These are phyloP conservation scores for Paecilomyces variotii DNA, from an alignment of 2,329 filamentous ascomycete species.

Conservation along the genomic window DNA sequence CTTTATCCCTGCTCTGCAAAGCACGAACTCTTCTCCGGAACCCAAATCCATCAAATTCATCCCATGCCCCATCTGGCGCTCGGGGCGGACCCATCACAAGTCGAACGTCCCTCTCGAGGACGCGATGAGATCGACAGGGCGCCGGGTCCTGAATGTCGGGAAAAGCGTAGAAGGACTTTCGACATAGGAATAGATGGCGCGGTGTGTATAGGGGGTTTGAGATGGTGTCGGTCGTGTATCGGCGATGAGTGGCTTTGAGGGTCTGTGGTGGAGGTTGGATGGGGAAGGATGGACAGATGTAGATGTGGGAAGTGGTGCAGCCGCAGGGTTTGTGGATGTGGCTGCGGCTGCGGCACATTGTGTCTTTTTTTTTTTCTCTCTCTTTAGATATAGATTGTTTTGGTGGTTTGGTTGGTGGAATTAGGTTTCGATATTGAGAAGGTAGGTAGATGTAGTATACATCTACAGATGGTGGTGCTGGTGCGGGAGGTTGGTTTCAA, in stretches of 20 bases:
- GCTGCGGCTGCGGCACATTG: conserved; percentile 10
- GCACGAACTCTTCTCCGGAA: not conserved
- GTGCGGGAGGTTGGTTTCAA: too few relatives aligned
- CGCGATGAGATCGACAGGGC: not conserved
- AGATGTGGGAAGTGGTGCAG: conserved; percentile 9
- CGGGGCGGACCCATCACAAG: not conserved
- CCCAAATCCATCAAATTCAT: not conserved
- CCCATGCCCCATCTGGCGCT: not conserved
- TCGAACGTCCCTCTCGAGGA: not conserved
- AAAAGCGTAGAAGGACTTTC: not conserved
- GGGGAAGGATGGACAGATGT: conserved; percentile 6
- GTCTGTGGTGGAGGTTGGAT: not conserved
- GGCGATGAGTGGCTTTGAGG: not conserved
- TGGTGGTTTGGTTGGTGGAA: not conserved
- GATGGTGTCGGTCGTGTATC: not conserved
- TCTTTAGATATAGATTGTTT: not conserved
- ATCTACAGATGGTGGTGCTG: too few relatives aligned
- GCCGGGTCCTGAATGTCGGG: not conserved
- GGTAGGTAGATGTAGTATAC: too few relatives aligned
- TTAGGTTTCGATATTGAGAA: too few relatives aligned
- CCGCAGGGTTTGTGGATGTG: conserved; percentile 9
- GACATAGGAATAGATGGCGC: not conserved
- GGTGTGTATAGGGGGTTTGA: not conserved
- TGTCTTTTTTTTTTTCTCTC: not conserved
- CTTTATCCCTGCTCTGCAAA: not conserved